phyloP scores from a whole-genome alignment of 2,329 filamentous ascomycete genomes.

The Trichoderma asperellum region DNA sequence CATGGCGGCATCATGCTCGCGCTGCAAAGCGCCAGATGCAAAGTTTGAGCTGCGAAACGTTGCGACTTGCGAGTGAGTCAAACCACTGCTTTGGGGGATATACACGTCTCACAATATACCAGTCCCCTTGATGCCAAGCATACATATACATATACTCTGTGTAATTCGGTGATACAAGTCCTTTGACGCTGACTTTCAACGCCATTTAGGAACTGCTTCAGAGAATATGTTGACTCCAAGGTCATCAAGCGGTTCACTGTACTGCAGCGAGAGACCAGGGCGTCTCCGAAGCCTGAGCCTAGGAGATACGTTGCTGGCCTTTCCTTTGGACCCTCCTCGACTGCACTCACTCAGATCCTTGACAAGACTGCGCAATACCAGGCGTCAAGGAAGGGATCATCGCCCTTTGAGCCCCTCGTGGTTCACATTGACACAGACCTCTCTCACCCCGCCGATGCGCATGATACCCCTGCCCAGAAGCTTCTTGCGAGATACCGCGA shows the following conservation, averaged over 20 bases:
- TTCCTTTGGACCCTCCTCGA: conserved; percentile 81
- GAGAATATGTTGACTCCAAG: conserved; percentile 77
- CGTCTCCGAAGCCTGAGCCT: conserved; percentile 41
- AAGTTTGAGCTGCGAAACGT: conserved; percentile 39
- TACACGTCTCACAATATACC: neutral
- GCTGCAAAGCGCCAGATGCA: conserved; percentile 41
- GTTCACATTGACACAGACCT: conserved; percentile 57
- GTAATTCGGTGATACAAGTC: neutral
- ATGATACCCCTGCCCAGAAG: conserved; percentile 28
- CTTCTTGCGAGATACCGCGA: conserved; percentile 51
- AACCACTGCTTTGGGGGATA: neutral
- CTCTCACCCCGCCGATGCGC: conserved; percentile 29
- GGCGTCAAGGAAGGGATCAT: conserved; percentile 63
- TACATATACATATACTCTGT: too few species aligned
- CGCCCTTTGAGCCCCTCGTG: conserved; percentile 69
- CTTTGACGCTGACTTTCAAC: neutral
- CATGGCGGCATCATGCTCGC: conserved; percentile 36
- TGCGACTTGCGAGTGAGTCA: conserved; percentile 41
- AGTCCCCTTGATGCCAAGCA: neutral
- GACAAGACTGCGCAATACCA: conserved; percentile 70
- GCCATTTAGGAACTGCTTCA: conserved; percentile 66
- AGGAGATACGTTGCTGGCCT: conserved; percentile 71
- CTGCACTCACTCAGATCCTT: conserved; percentile 75
- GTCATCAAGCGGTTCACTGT: conserved; percentile 70
- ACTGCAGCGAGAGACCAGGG: conserved; percentile 51